Conservation (phyloP, 257 asterid genomes). For the Echites panduratus region DNA sequence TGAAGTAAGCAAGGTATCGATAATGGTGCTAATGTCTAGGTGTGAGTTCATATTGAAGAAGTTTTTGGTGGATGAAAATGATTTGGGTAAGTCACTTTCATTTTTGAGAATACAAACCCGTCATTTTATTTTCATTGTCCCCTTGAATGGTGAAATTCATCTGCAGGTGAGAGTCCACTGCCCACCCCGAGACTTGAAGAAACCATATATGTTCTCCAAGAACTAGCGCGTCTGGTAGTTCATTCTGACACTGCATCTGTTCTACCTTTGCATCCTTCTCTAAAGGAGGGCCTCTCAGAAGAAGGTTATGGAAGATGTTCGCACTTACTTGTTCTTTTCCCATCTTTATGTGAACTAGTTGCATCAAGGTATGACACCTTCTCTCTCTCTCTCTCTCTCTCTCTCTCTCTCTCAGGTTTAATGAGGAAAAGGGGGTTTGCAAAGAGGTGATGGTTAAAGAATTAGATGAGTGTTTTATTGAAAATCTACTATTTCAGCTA, state of each 20-base stretch:
- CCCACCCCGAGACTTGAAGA: slow-evolving; percentile 87
- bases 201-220: slow-evolving; percentile 75
- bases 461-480: no score
- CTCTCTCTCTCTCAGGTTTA: no score
- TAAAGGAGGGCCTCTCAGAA: slow-evolving; percentile 41
- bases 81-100: slow-evolving; percentile 36
- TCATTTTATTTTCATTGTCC: not conserved
- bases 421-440: no score
- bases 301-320: slow-evolving; percentile 43
- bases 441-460: no score
- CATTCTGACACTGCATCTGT: slow-evolving; percentile 62
- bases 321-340: slow-evolving; percentile 80
- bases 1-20: slow-evolving; percentile 71
- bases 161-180: slow-evolving; percentile 67
- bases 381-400: not conserved
- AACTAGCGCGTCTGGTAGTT: slow-evolving; percentile 70
- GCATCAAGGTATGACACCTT: slow-evolving; percentile 58
- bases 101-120: not conserved
- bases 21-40: slow-evolving; percentile 56
- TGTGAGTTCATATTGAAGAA: slow-evolving; percentile 79
- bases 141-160: slow-evolving; percentile 14
- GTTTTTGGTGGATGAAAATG: slow-evolving; percentile 74
- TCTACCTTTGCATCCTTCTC: slow-evolving; percentile 66
- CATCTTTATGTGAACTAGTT: slow-evolving; percentile 92
- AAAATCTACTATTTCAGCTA: no score